Evolutionary conservation across 805 yeast genomes (phyloP).

Genomic region (Candida sanyiensis): DNA sequence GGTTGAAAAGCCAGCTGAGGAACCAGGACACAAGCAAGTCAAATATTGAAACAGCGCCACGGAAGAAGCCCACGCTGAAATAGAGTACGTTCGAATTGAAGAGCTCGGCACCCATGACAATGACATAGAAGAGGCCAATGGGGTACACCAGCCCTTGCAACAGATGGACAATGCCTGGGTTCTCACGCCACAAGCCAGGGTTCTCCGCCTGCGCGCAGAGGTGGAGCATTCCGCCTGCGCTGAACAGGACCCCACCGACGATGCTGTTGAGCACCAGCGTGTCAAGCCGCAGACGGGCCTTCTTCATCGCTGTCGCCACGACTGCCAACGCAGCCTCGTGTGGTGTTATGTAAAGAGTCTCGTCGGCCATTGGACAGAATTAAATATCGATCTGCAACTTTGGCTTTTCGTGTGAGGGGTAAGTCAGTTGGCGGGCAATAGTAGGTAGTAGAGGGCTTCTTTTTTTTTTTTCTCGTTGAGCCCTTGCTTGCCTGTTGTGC

Average conservation of each 20-base stretch:
- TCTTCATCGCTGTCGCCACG: constrained; percentile 82
- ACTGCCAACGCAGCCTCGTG: constrained; percentile 80
- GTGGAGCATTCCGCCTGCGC: constrained; percentile 69
- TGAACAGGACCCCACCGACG: constrained; percentile 63
- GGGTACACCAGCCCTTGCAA: constrained; percentile 62
- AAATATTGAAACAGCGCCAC: constrained; percentile 63
- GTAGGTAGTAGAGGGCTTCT: too few species aligned
- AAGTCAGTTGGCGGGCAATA: too few species aligned
- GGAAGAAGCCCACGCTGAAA: constrained; percentile 59
- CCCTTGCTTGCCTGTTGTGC: too few species aligned
- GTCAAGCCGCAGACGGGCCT: constrained; percentile 59
- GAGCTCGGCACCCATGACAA: constrained; percentile 68
- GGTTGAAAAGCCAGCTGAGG: constrained; percentile 60
- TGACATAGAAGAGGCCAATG: constrained; percentile 70
- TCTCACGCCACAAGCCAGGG: constrained; percentile 34
- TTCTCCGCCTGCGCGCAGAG: constrained; percentile 48
- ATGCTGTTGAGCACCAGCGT: constrained; percentile 58
- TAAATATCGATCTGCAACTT: too few species aligned
- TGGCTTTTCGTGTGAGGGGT: too few species aligned
- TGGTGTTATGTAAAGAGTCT: constrained; percentile 59
- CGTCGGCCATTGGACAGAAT: constrained; percentile 32
- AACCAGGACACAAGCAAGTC: constrained; percentile 63
- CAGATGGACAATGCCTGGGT: constrained; percentile 49
- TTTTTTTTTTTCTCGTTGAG: too few species aligned
- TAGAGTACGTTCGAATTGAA: constrained; percentile 71